Conservation (phyloP, 75 land plant genomes). For the Pinus taeda region DNA sequence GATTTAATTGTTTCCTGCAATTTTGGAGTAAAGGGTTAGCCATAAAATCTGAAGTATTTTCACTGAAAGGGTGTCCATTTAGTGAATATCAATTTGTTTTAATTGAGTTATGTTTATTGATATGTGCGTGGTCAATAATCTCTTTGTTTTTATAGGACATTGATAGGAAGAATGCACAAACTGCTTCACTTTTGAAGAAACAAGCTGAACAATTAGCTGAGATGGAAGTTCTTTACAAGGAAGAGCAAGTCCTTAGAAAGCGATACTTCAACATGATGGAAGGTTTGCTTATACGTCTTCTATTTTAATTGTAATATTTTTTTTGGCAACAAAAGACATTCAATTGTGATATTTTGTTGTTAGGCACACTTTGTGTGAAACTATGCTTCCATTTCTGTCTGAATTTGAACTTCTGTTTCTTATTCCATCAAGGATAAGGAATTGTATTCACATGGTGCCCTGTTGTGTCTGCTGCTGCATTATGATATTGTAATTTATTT, state of each 20-base stretch:
- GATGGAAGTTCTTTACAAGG: constrained; percentile 55
- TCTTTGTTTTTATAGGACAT: constrained; percentile 65
- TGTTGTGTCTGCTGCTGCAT: constrained; percentile 5
- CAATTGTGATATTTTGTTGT: no score
- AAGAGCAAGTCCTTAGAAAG: constrained; percentile 39
- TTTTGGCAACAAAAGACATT: no score
- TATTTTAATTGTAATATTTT: no score
- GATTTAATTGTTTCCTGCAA: not conserved
- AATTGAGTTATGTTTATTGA: not conserved
- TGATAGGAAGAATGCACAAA: constrained; percentile 97
- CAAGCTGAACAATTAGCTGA: constrained; percentile 89
- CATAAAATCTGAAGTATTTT: not conserved
- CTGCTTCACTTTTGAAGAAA: constrained; percentile 88
- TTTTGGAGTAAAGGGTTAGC: not conserved
- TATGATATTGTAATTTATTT: constrained; percentile 2
- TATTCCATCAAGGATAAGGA: not conserved
- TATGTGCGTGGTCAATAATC: not conserved
- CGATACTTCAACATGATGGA: constrained; percentile 51
- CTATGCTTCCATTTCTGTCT: not conserved
- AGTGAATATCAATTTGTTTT: not conserved
- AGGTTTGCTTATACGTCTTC: constrained; percentile 19
- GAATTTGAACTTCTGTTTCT: not conserved
- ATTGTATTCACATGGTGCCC: not conserved
- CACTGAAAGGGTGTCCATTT: not conserved
- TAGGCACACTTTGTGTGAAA: no score